Base-by-base conservation (phyloP, 306 rosid species). In the Cucurbita pepo region DNA sequence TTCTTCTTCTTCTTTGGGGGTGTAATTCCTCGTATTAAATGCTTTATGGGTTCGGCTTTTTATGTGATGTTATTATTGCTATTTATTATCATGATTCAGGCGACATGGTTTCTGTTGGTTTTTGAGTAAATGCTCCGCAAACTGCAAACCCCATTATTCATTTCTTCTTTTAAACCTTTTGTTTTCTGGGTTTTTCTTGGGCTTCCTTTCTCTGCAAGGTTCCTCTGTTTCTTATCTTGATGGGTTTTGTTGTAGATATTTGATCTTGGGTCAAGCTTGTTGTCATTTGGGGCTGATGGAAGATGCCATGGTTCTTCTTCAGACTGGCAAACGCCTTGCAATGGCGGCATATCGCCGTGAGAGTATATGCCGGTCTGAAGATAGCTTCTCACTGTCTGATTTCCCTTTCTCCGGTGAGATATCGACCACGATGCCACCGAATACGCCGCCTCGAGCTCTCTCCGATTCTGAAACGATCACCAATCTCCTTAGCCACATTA, bases 301-400 rank as follows among this genome's bases (percentile, higher is more conserved):
- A 61, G 99, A 95, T 66, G 97, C 97, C 30, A 89, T 95, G 95
- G 92, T 85, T 61, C 99, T 95, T 51, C 97, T 95, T 53, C 97
- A 95, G 80, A 91, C 95, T 1, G 92, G 96, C 0, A 95, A 95
- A 71, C 95, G 99, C 9, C 89, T 95, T 1, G 99, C 99, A 40
- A 77, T 81, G 1, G 99, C 95, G 1, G 96, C 99, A 9, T 91
- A 91, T 72, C 91, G 99, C 61, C 97, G 95, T 4, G 91, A 95
- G 65, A 89, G 99, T 78, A 81, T 89, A 3, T 86, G 90, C 79
- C 88, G 89, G 90, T 88, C 99, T 0, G 96, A 95, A 3, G 99
- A 95, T 60, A 89, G 96, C 66, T 95, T 91, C 61, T 71, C 82
- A 18, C 75, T 95, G 5, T 80, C 95, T 3, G 77, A 59, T 45